Evolutionary conservation across 2,329 filamentous ascomycete genomes (phyloP), one percentile per base, ranked within the genome.

Genomic region (Fusarium sp.): DNA sequence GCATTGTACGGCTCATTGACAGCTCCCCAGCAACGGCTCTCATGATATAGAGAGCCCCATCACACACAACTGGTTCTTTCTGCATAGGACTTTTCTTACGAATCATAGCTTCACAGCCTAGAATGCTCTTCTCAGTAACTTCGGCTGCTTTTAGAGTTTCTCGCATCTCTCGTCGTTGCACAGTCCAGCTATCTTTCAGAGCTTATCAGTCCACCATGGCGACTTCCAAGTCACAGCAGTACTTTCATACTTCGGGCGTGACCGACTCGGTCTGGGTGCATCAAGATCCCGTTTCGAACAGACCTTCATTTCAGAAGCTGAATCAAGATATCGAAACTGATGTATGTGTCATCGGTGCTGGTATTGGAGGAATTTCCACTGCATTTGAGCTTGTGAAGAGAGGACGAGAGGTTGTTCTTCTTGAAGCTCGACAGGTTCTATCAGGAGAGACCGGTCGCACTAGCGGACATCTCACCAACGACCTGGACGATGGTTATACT

Each of bases 211-310:
- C 58, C 13, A 68, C 65, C 4, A 68, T 68, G 65, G 25, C 49
- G 1, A 34, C 58, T 5, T 45, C 64, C 13, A 69, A 65, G 14
- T 64, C 65, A 0, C 66, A 69, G 21, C 59, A 69, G 16, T 69
- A 51, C 40, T 65, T 68, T 3, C 55, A 69, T 42, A 87, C 86
- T 7, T 86, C 85, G 1, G 86, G 86, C 37, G 77, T 80, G 20
- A 83, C 79, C 5, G 83, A 86, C 54, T 74, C 87, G 0, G 86
- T 88, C 21, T 89, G 86, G 86, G 76, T 85, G 0, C 85, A 86
- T 67, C 78, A 77, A 0, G 78, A 84, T 25, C 83, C 83, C 1
- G 86, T 88, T 0, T 65, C 59, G 0, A 70, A 72, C 5, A 32
- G 70, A 0, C 67, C 66, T 2, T 47, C 42, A 0, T 72, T 72